phyloP scores from a whole-genome alignment of 1,139 yeast species.

The Yamadazyma diospyri region DNA sequence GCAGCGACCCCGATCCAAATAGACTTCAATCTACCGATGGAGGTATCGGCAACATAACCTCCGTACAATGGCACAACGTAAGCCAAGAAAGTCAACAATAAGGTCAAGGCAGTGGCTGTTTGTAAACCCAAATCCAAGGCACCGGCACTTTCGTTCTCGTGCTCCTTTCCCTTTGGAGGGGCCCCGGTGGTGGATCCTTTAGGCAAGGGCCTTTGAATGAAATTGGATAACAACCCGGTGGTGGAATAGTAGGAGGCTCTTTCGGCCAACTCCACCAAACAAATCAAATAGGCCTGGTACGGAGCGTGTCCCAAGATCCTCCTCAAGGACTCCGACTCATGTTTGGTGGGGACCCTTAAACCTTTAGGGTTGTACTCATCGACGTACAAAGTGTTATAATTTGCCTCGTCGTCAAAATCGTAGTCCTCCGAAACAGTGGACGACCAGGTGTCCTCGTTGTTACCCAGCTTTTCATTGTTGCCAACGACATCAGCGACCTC shows the following conservation, averaged over 20 bases:
- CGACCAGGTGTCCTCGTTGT: slow-evolving; percentile 12
- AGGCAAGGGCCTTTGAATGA: slow-evolving; percentile 49
- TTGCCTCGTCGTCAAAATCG: slow-evolving; percentile 20
- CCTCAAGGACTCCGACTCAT: slow-evolving; percentile 45
- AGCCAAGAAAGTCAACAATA: slow-evolving; percentile 38
- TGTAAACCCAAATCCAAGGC: slow-evolving; percentile 40
- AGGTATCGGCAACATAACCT: slow-evolving; percentile 43
- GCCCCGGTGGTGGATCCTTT: slow-evolving; percentile 47
- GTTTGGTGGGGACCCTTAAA: slow-evolving; percentile 32
- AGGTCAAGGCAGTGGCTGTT: slow-evolving; percentile 37
- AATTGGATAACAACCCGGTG: slow-evolving; percentile 39
- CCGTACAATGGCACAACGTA: slow-evolving; percentile 42
- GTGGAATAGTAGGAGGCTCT: slow-evolving; percentile 46
- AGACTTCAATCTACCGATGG: slow-evolving; percentile 38
- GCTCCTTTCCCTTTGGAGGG: slow-evolving; percentile 24
- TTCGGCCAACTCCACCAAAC: slow-evolving; percentile 45
- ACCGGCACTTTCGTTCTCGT: slow-evolving; percentile 34
- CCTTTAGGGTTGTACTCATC: slow-evolving; percentile 35
- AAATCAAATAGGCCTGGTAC: slow-evolving; percentile 29
- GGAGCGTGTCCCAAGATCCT: slow-evolving; percentile 30
- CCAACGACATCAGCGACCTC: too few relatives aligned
- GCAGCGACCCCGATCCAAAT: slow-evolving; percentile 39
- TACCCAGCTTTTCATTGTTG: neutral
- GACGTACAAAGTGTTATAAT: slow-evolving; percentile 23
- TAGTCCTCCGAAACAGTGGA: slow-evolving; percentile 19